phyloP scores from a whole-genome alignment of 768 basidiomycete genomes.

The Phaffia tasmanica region DNA sequence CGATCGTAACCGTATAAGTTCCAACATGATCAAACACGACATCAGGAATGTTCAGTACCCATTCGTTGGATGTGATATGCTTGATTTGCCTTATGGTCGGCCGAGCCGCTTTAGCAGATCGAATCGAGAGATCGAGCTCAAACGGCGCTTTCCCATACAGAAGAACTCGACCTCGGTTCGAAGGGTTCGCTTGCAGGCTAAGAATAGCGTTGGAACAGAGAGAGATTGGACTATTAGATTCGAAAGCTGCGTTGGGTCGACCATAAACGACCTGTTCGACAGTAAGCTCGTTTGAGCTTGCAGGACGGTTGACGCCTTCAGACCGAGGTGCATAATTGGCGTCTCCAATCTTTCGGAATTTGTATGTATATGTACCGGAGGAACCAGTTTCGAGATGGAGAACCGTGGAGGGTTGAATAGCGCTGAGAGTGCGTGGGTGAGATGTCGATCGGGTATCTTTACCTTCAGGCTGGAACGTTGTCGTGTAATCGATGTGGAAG shows the following conservation, averaged over 20 bases:
- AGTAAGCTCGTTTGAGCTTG: constrained; percentile 58
- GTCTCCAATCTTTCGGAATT: constrained; percentile 80
- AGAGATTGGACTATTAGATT: constrained; percentile 48
- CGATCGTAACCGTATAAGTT: constrained; percentile 65
- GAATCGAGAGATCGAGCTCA: constrained; percentile 52
- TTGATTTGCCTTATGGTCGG: constrained; percentile 37
- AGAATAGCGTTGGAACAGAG: constrained; percentile 68
- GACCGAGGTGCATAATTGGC: constrained; percentile 67
- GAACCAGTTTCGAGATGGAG: constrained; percentile 69
- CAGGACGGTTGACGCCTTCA: constrained; percentile 41
- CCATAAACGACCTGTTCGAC: constrained; percentile 77
- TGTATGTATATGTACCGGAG: constrained; percentile 74
- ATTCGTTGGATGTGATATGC: constrained; percentile 43
- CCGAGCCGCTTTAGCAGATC: constrained; percentile 39
- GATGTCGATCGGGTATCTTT: neutral
- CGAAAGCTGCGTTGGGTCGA: constrained; percentile 72
- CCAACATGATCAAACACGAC: constrained; percentile 70
- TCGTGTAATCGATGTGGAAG: constrained; percentile 71
- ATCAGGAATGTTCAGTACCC: constrained; percentile 58
- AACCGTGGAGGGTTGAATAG: constrained; percentile 65
- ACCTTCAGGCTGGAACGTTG: constrained; percentile 60
- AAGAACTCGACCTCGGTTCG: constrained; percentile 52
- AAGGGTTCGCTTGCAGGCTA: constrained; percentile 45
- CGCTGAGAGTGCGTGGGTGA: constrained; percentile 55
- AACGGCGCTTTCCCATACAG: constrained; percentile 83